These are phyloP conservation scores for Blastomyces gilchristii DNA, from an alignment of 2,329 filamentous ascomycete genomes.

Conservation along the genomic window DNA sequence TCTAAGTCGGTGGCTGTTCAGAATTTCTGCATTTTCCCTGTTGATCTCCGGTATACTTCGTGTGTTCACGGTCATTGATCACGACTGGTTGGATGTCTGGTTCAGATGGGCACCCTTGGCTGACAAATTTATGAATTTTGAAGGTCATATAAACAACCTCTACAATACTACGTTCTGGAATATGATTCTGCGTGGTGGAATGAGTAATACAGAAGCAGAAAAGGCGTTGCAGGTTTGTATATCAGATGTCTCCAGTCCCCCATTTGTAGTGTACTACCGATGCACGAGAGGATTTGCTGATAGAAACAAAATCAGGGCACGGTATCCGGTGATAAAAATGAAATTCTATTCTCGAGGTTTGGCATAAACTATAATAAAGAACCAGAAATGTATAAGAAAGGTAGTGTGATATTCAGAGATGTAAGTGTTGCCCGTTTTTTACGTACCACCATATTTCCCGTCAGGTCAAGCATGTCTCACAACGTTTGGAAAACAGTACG, in stretches of 20 bases:
- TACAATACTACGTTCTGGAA: constrained; percentile 98
- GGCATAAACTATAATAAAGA: constrained; percentile 98
- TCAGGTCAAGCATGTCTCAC: not conserved
- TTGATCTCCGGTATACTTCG: not conserved
- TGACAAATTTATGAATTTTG: not conserved
- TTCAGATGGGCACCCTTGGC: not conserved
- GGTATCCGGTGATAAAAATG: constrained; percentile 79
- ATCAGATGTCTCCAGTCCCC: not conserved
- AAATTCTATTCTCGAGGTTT: constrained; percentile 82
- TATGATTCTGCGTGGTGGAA: constrained; percentile 65
- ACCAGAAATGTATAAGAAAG: constrained; percentile 82
- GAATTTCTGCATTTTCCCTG: not conserved
- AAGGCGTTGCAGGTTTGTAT: constrained; percentile 57
- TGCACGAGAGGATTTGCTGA: constrained; percentile 15
- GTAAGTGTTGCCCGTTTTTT: constrained; percentile 36
- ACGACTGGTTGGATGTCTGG: not conserved
- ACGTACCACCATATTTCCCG: not conserved
- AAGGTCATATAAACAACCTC: constrained; percentile 93
- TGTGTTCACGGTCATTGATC: not conserved
- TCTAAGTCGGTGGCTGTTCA: not conserved
- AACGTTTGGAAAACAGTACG: constrained; percentile 45
- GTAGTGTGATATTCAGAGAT: constrained; percentile 78
- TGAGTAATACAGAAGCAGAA: constrained; percentile 70
- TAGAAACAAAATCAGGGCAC: constrained; percentile 52
- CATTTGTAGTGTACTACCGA: constrained; percentile 1